Conservation (phyloP, 805 yeast species). For the Saccharomycopsis oosterbeekiorum region DNA sequence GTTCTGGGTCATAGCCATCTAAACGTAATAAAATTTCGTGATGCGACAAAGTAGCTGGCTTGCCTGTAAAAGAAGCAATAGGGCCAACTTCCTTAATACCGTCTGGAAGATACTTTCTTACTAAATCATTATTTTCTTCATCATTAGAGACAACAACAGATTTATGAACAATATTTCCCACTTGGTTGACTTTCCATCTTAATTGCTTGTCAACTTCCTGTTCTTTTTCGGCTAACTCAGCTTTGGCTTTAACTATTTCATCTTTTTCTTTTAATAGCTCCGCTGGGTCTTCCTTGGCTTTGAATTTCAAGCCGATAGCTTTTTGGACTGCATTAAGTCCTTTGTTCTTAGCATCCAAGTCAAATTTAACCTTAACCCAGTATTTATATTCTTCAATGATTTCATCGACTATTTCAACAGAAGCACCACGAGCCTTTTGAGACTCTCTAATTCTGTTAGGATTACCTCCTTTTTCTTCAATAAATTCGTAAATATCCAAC, state of each 20-base stretch:
- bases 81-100: constrained; percentile 48
- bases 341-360: constrained; percentile 85
- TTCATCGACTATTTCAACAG: constrained; percentile 93
- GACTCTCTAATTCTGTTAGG: constrained; percentile 82
- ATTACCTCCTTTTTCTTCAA: constrained; percentile 95
- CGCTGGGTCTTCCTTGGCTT: constrained; percentile 88
- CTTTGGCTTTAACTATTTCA: constrained; percentile 58
- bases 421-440: constrained; percentile 88
- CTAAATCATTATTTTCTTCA: constrained; percentile 85
- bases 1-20: constrained; percentile 97
- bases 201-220: constrained; percentile 69
- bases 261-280: constrained; percentile 80
- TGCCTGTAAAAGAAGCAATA: constrained; percentile 68
- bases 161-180: constrained; percentile 92
- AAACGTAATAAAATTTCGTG: constrained; percentile 90
- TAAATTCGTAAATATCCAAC: constrained; percentile 89
- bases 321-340: constrained; percentile 82
- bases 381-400: constrained; percentile 83
- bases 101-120: constrained; percentile 82
- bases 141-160: constrained; percentile 78
- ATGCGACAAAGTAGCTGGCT: constrained; percentile 75
- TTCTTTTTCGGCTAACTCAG: constrained; percentile 54
- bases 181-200: constrained; percentile 72
- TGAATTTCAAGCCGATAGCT: constrained; percentile 84
- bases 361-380: constrained; percentile 87